phyloP scores from a whole-genome alignment of 352 stramenopile genomes.

The Pythium rhizo-oryzae region DNA sequence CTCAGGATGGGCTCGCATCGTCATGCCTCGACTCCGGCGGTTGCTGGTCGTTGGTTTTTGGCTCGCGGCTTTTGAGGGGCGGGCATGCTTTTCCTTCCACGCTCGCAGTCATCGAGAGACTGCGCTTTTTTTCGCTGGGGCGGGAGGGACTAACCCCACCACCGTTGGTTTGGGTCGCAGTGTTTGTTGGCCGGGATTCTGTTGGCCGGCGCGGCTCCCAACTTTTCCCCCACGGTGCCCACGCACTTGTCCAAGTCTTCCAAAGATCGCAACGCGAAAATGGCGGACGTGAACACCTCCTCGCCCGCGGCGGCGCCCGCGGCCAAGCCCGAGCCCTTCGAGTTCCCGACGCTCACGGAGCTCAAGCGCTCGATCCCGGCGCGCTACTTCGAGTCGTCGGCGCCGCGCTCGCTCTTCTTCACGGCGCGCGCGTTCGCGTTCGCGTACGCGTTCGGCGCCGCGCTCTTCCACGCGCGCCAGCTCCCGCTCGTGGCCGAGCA shows the following conservation, averaged over 20 bases:
- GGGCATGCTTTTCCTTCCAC: neutral
- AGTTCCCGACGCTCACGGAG: slow-evolving; percentile 80
- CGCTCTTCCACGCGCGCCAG: slow-evolving; percentile 45
- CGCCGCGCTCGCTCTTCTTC: slow-evolving; percentile 76
- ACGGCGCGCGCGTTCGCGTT: slow-evolving; percentile 56
- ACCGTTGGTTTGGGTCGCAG: slow-evolving; percentile 1
- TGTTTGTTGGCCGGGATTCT: neutral
- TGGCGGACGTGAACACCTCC: neutral
- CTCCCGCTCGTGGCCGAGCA: slow-evolving; percentile 44
- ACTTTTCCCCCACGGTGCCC: neutral
- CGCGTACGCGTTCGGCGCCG: slow-evolving; percentile 42
- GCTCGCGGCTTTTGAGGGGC: slow-evolving; percentile 1
- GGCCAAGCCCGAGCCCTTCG: slow-evolving; percentile 33
- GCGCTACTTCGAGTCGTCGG: slow-evolving; percentile 74
- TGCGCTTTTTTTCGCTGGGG: neutral
- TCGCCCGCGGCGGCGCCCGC: neutral
- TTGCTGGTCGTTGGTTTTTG: slow-evolving; percentile 11
- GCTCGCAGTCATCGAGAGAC: neutral
- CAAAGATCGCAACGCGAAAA: slow-evolving; percentile 1
- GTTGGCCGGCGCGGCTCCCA: neutral
- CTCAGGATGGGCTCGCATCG: neutral
- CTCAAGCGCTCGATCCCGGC: slow-evolving; percentile 78
- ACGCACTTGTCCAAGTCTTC: slow-evolving; percentile 12
- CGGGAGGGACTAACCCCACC: slow-evolving; percentile 2
- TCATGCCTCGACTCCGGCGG: neutral